These are phyloP conservation scores for Vanilla planifolia DNA, from an alignment of 106 monocot species.

Conservation along the genomic window DNA sequence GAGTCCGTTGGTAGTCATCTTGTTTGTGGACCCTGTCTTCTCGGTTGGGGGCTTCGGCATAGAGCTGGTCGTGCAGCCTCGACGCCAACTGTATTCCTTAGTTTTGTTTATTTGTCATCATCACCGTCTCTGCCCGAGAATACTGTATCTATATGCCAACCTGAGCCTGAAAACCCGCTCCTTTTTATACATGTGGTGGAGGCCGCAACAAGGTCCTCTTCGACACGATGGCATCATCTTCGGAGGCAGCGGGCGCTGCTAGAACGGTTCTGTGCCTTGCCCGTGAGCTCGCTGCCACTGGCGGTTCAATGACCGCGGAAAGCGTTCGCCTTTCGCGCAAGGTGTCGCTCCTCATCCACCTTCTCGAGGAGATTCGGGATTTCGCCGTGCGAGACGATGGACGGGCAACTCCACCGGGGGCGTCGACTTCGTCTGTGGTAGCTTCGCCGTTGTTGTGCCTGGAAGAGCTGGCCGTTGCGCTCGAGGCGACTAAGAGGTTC, in stretches of 20 bases:
- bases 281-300: constrained; percentile 21
- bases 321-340: constrained; percentile 56
- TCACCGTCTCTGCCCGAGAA: neutral
- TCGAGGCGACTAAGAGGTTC: constrained; percentile 52
- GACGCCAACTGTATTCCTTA: constrained; percentile 6
- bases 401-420: constrained; percentile 2
- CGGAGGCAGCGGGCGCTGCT: neutral
- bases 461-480: constrained; percentile 27
- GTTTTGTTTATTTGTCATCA: constrained; percentile 4
- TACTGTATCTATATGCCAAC: neutral
- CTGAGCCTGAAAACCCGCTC: neutral
- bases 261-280: constrained; percentile 4
- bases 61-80: constrained; percentile 6
- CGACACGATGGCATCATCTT: constrained; percentile 7
- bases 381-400: constrained; percentile 13
- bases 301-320: constrained; percentile 10
- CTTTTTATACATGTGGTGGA: neutral
- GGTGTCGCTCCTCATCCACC: constrained; percentile 59
- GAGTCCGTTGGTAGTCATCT: too few species aligned
- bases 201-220: neutral
- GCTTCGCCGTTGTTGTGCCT: constrained; percentile 11
- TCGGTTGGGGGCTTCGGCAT: neutral
- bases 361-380: constrained; percentile 58
- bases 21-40: too few species aligned
- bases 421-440: constrained; percentile 8